These are phyloP conservation scores for Fusarium scirpi DNA, from an alignment of 2,329 filamentous ascomycete genomes.

Conservation along the genomic window DNA sequence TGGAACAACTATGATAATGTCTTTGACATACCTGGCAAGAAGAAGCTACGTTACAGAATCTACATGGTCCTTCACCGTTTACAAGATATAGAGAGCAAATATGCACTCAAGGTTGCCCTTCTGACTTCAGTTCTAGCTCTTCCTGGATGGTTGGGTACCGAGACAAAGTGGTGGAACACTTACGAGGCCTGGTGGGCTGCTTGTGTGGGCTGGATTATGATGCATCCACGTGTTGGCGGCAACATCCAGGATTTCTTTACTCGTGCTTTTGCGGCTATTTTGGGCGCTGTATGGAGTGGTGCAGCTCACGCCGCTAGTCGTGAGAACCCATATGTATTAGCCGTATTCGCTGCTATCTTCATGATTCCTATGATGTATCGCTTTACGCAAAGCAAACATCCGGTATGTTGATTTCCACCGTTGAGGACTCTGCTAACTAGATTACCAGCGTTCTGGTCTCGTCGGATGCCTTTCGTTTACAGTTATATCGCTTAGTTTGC, in stretches of 20 bases:
- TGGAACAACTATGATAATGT: constrained; percentile 49
- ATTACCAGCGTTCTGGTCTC: constrained; percentile 63
- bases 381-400: constrained; percentile 66
- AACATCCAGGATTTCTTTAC: constrained; percentile 69
- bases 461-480: constrained; percentile 69
- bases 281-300: constrained; percentile 68
- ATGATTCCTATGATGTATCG: constrained; percentile 72
- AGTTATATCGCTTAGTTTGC: constrained; percentile 62
- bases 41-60: constrained; percentile 57
- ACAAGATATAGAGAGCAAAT: constrained; percentile 69
- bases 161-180: constrained; percentile 65
- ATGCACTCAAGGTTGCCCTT: constrained; percentile 67
- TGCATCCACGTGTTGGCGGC: constrained; percentile 63
- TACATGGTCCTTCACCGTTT: constrained; percentile 65
- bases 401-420: constrained; percentile 51
- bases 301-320: constrained; percentile 62
- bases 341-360: constrained; percentile 65
- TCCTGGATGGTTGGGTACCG: constrained; percentile 63
- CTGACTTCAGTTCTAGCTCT: constrained; percentile 64
- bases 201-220: constrained; percentile 68
- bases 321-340: constrained; percentile 67
- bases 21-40: constrained; percentile 40
- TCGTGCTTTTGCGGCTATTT: constrained; percentile 60
- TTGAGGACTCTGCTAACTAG: constrained; percentile 20
- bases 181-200: constrained; percentile 71